A percentile compares a stretch with the other conserved stretches of the same genome.
phyloP scores from a whole-genome alignment of 495 filamentous ascomycete genomes.

The Penicillium dipodomyicola region DNA sequence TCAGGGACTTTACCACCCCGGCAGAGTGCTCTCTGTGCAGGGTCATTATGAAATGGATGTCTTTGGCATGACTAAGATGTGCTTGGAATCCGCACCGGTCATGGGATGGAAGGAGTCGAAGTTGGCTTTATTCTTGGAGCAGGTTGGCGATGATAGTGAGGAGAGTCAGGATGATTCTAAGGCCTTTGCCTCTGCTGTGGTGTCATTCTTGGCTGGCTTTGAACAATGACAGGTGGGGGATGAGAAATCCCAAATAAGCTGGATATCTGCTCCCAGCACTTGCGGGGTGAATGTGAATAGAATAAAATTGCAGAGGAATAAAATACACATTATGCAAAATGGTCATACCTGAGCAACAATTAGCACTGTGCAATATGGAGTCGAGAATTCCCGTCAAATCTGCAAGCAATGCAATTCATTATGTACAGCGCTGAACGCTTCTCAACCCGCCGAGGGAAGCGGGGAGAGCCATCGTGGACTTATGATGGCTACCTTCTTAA shows the following conservation, averaged over 20 bases:
- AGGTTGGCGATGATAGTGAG: slow-evolving; percentile 27
- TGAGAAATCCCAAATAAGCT: background rate
- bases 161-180: slow-evolving; percentile 24
- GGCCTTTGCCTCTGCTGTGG: slow-evolving; percentile 27
- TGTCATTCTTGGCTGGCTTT: slow-evolving; percentile 27
- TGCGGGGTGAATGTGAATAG: background rate
- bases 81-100: slow-evolving; percentile 28
- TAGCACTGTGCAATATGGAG: no score
- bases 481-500: slow-evolving; percentile 20
- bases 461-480: background rate
- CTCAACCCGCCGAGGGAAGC: background rate
- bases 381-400: background rate
- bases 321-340: background rate
- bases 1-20: slow-evolving; percentile 40
- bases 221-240: slow-evolving; percentile 16
- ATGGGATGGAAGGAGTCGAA: slow-evolving; percentile 33
- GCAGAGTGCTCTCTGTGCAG: slow-evolving; percentile 34
- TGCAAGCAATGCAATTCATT: background rate
- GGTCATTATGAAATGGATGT: slow-evolving; percentile 41
- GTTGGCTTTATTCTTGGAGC: slow-evolving; percentile 27
- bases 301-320: background rate
- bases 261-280: background rate
- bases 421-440: background rate
- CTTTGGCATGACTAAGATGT: slow-evolving; percentile 33
- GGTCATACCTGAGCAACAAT: background rate